These are phyloP conservation scores for Sordariomycetes sp. DNA, from an alignment of 2,329 filamentous ascomycete genomes.

Conservation along the genomic window DNA sequence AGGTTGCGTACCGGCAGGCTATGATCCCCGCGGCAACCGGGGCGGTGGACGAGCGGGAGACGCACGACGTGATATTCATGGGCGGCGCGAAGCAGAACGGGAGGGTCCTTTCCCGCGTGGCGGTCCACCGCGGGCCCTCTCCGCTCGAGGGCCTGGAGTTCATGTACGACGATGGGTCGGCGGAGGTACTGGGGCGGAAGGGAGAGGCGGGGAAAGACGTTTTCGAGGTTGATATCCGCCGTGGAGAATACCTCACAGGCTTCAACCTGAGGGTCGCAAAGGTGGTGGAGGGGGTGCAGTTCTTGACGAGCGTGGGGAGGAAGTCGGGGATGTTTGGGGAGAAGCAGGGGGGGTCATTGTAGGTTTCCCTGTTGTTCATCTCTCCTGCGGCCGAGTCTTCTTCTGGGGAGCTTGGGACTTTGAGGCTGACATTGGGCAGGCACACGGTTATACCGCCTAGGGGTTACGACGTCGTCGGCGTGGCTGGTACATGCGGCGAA, in stretches of 20 bases:
- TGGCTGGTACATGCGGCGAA: slow-evolving; percentile 66
- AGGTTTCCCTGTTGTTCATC: slow-evolving; percentile 32
- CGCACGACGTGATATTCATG: slow-evolving; percentile 61
- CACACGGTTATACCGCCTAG: slow-evolving; percentile 79
- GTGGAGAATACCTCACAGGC: slow-evolving; percentile 76
- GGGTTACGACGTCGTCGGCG: slow-evolving; percentile 78
- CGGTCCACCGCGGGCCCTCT: slow-evolving; percentile 57
- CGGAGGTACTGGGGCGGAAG: slow-evolving; percentile 70
- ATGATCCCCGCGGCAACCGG: slow-evolving; percentile 60
- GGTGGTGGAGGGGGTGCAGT: slow-evolving; percentile 81
- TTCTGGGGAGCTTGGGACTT: too few relatives aligned
- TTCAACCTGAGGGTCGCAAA: slow-evolving; percentile 61
- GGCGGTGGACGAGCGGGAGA: slow-evolving; percentile 46
- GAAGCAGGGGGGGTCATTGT: slow-evolving; percentile 66
- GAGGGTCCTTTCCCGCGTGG: slow-evolving; percentile 61
- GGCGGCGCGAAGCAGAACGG: slow-evolving; percentile 19
- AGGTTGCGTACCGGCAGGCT: slow-evolving; percentile 57
- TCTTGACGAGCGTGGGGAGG: slow-evolving; percentile 79
- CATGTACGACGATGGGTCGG: slow-evolving; percentile 75
- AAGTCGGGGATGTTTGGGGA: slow-evolving; percentile 81
- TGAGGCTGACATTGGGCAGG: slow-evolving; percentile 31
- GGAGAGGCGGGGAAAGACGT: slow-evolving; percentile 51
- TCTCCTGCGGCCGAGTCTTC: too few relatives aligned
- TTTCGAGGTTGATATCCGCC: slow-evolving; percentile 72
- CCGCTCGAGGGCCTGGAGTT: slow-evolving; percentile 84